Evolutionary conservation across 768 basidiomycete genomes (phyloP).

Genomic region (Termitomyces sp.): DNA sequence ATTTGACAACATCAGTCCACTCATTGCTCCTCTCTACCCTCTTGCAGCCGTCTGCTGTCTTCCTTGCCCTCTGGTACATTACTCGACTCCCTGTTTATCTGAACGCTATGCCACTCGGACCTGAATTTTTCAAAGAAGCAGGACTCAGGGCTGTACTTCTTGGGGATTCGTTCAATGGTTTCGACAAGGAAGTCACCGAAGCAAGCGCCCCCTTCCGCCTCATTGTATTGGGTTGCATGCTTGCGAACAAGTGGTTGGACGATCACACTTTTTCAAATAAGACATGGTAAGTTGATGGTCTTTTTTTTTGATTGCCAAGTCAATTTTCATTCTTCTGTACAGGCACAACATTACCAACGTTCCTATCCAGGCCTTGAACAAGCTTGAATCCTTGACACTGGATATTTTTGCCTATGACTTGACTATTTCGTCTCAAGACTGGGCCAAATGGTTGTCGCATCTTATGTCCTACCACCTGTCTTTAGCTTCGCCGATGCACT

Average conservation of each 20-base stretch:
- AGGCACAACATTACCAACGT: constrained; percentile 83
- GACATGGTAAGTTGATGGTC: constrained; percentile 57
- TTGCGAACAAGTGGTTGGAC: constrained; percentile 86
- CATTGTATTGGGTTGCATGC: constrained; percentile 76
- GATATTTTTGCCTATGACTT: constrained; percentile 69
- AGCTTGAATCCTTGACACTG: constrained; percentile 63
- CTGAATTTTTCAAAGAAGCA: constrained; percentile 53
- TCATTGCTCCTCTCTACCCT: constrained; percentile 74
- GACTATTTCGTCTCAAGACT: constrained; percentile 56
- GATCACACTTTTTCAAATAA: constrained; percentile 89
- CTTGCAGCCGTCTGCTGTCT: constrained; percentile 75
- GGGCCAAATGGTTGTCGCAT: constrained; percentile 70
- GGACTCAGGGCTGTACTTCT: constrained; percentile 63
- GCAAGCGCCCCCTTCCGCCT: constrained; percentile 66
- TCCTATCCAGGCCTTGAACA: constrained; percentile 65
- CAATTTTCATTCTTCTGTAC: constrained; percentile 6
- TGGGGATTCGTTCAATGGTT: constrained; percentile 38
- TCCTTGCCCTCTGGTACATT: constrained; percentile 81
- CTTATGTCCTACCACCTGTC: constrained; percentile 62
- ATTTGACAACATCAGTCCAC: constrained; percentile 60
- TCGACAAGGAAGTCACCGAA: constrained; percentile 48
- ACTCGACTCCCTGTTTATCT: constrained; percentile 70
- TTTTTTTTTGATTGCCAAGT: constrained; percentile 2
- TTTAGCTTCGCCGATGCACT: constrained; percentile 50
- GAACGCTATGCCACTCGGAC: constrained; percentile 42